Base-by-base conservation (phyloP, 108 stramenopile genomes). In the Chaetoceros muelleri region DNA sequence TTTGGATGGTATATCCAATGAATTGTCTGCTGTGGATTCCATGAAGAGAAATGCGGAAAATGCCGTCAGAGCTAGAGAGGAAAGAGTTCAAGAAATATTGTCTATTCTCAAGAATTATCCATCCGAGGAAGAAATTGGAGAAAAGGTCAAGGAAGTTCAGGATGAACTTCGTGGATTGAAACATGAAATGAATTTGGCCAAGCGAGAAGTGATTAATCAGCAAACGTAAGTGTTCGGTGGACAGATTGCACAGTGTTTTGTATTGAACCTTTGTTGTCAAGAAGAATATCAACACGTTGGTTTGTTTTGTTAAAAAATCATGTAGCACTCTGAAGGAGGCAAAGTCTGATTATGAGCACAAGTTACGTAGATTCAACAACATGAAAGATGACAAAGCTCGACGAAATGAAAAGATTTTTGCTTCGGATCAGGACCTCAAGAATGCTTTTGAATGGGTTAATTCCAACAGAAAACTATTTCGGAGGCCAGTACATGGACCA, bases 401-500 rank as follows among this genome's bases (percentile, higher is more conserved):
- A 24, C 72, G 82, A 16, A 60, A 63, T 22, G 47, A 78, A 8
- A 48, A 49, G 1, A 59, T 87, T 29, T 80, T 73, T 60, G 52
- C 55, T 16, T 34, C 65, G 48, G 30, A 57, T 20, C 58, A 57
- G 10, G 29, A 80, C 24, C 48, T 87, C 23, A 64, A 62, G 55
- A 57, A 74, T 28, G 66, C 71, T 51, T 69, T 58, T 50, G 53
- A 73, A 2, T 93, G 70, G 66, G 62, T 93, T 7, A 64, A 79
- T 20, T 20, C 75, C 2, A 82, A 93, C 63, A 63, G 78, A 13
- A 75, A 74, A 31, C 46, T 60, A 44, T 93, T 93, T 61, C 80
- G 91, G 27, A 71, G 62, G 45, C 72, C 69, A 10, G 85, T 93
- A n/a, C 62, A 67, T 30, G 91, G 91, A 3, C 91, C 91, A 10